These are phyloP conservation scores for Syncephalastrum sp. DNA, from an alignment of 371 early-diverging fungal species.

Conservation along the genomic window DNA sequence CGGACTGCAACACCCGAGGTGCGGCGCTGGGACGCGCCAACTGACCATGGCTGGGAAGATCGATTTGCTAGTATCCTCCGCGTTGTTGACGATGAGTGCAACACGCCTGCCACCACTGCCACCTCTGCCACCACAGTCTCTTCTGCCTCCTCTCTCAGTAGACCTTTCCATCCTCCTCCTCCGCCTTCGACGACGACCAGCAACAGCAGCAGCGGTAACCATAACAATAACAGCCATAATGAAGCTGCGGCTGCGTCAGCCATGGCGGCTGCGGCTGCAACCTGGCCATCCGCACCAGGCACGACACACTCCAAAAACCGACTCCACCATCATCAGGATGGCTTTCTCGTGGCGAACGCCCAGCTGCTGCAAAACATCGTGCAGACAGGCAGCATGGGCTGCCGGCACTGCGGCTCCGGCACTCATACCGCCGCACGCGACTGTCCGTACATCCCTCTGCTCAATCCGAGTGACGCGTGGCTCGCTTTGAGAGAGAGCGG, in stretches of 20 bases:
- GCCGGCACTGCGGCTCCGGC: conserved; percentile 17
- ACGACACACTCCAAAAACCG: neutral
- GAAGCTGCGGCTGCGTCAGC: too few relatives aligned
- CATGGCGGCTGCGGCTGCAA: too few relatives aligned
- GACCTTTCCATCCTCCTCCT: too few relatives aligned
- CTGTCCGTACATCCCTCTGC: conserved; percentile 13
- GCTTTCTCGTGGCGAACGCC: conserved; percentile 10
- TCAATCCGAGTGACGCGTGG: conserved; percentile 13
- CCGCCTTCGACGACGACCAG: neutral
- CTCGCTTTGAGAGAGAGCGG: conserved; percentile 5
- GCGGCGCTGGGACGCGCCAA: too few relatives aligned
- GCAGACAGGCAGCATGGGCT: conserved; percentile 15
- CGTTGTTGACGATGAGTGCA: conserved; percentile 15
- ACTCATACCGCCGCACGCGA: conserved; percentile 8
- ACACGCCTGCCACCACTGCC: neutral
- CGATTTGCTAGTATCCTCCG: conserved; percentile 18
- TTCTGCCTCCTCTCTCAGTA: too few relatives aligned
- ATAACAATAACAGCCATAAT: neutral
- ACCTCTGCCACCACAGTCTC: neutral
- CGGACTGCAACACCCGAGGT: too few relatives aligned
- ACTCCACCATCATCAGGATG: conserved; percentile 2
- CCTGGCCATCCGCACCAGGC: too few relatives aligned
- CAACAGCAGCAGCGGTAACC: conserved; percentile 2
- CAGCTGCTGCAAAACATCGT: conserved; percentile 17
- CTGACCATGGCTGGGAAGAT: conserved; percentile 12